Base-by-base conservation (phyloP, 352 stramenopile species). In the Achlya hypogyna region DNA sequence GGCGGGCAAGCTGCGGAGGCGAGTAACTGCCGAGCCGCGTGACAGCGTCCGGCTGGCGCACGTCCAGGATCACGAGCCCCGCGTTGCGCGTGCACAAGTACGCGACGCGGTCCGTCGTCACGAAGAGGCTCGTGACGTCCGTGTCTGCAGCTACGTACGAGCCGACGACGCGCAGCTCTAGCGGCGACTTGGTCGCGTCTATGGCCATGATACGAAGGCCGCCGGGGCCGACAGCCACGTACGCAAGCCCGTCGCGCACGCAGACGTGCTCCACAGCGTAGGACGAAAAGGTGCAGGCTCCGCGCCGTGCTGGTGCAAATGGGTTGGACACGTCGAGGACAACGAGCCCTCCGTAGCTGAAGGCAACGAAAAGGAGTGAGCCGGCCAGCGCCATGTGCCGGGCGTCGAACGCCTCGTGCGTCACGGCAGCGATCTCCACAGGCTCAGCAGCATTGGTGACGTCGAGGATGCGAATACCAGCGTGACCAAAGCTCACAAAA, bases 401-500 rank as follows among this genome's bases (percentile, higher is more conserved):
- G 1, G 60, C 60, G 32, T 67, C 60, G 22, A 67, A 67, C 20
- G 45, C 31, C 9, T 25, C 60, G 32, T 67, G 60, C 27, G 60
- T 23, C 8, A 58, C 56, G n/a, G 60, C 23, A 12, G 38, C 51
- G 51, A 67, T 67, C 42, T 67, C 60, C 12, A 10, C 22, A 27
- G 60, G 60, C n/a, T 51, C 18, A 23, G 42, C 27, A 5, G 42
- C 60, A n/a, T 67, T 67, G 9, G 60, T 67, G 6, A 67, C 60
- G 27, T 67, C 60, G 2, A 67, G 32, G 16, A 67, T 58, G 2
- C 60, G 60, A 67, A 67, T 10, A 22, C 60, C 60, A 23, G n/a
- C 47, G 38, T 54, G 60, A 2, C 60, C 60, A 67, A 67, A 67
- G 51, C 60, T 67, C 22, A 67, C 60, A 28, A 32, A 67, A 18